Base-by-base conservation (phyloP, 768 basidiomycete genomes). In the Boletus edulis region DNA sequence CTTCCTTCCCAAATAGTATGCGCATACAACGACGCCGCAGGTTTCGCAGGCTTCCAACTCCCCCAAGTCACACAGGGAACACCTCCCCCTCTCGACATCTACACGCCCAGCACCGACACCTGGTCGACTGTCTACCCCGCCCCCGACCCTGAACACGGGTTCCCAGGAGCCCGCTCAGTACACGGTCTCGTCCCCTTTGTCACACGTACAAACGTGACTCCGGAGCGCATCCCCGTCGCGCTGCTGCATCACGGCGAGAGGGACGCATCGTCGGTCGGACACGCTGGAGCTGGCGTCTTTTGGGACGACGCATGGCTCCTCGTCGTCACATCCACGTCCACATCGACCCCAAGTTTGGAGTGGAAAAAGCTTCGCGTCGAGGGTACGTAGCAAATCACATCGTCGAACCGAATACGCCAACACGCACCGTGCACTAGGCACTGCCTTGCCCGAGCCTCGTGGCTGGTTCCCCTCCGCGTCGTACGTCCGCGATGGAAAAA, bases 401-500 rank as follows among this genome's bases (percentile, higher is more conserved):
- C 35, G 17, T 35, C 29, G 3, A 14, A 14, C 6, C 13, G 34
- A 35, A 6, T 35, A 14, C 34, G 3, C 34, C 34, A 14, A 35
- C 3, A 5, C 6, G 13, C 14, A 5, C 5, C 2, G 8, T 29
- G 29, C 29, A 35, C 13, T 35, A 35, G 34, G 34, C 1, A 35
- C 29, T 3, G 37, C 24, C 8, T 2, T 9, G 0, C 74, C 77
- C 4, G 67, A 70, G 31, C 65, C 72, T 0, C 64, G 78, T 15
- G 78, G 79, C 0, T 81, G 80, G 78, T 76, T 81, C 59, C 64
- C 72, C 1, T 55, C 68, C 0, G 71, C 70, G 1, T 61, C 54
- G 1, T 68, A 68, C 31, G 54, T 61, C 2, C 66, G 58, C 9
- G 54, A 56, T 5, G 67, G 65, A 5, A 47, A 63, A 52, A 67